These are phyloP conservation scores for Tetrapisispora fleetii DNA, from an alignment of 805 yeast species.

Conservation along the genomic window DNA sequence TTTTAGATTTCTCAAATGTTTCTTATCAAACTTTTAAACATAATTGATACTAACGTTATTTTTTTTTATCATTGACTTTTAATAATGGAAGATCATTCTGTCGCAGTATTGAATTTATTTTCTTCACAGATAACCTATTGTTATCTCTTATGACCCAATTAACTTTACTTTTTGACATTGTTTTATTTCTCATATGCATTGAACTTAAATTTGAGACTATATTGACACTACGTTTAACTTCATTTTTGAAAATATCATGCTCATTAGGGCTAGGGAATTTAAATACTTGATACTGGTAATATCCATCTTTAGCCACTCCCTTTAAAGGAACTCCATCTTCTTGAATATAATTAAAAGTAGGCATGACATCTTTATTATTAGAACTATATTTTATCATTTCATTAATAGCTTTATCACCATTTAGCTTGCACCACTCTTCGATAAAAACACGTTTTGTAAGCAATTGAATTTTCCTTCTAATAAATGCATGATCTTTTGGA, in stretches of 20 bases:
- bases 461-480: conserved; percentile 15
- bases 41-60: too few species aligned
- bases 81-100: not conserved
- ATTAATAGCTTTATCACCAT: conserved; percentile 14
- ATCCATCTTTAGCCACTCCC: conserved; percentile 27
- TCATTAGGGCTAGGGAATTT: conserved; percentile 17
- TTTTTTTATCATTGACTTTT: not conserved
- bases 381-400: conserved; percentile 3
- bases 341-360: conserved; percentile 2
- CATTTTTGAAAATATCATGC: conserved; percentile 7
- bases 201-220: conserved; percentile 15
- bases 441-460: conserved; percentile 11
- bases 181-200: conserved; percentile 6
- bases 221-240: conserved; percentile 13
- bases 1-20: too few species aligned
- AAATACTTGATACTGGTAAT: conserved; percentile 17
- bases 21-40: too few species aligned
- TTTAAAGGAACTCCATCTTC: conserved; percentile 8
- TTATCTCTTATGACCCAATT: conserved; percentile 19
- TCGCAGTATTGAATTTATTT: conserved; percentile 5
- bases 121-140: conserved; percentile 4
- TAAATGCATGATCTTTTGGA: conserved; percentile 20
- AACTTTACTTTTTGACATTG: not conserved
- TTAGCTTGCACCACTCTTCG: conserved; percentile 18
- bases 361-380: not conserved